These are phyloP conservation scores for Quillaja saponaria DNA, from an alignment of 306 rosid genomes.

Conservation along the genomic window DNA sequence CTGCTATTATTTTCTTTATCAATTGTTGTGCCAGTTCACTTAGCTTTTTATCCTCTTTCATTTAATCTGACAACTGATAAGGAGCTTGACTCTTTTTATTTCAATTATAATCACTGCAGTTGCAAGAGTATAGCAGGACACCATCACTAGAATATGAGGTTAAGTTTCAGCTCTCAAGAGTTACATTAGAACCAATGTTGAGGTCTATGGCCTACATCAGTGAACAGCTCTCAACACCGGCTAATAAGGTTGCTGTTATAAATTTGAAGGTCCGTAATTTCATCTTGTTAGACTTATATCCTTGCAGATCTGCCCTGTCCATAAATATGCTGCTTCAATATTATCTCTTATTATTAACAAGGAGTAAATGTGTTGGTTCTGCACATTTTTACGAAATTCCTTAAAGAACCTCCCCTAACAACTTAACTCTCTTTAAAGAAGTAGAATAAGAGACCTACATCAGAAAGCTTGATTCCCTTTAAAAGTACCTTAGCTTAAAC, in stretches of 20 bases:
- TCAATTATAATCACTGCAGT: constrained; percentile 48
- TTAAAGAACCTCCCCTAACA: not conserved
- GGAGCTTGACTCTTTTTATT: constrained; percentile 16
- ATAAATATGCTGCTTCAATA: constrained; percentile 1
- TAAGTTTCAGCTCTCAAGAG: constrained; percentile 82
- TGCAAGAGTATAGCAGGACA: constrained; percentile 75
- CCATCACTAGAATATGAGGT: constrained; percentile 83
- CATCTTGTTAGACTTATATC: constrained; percentile 7
- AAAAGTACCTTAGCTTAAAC: no score
- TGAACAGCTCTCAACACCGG: constrained; percentile 87
- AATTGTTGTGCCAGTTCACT: not conserved
- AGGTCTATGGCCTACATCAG: constrained; percentile 90
- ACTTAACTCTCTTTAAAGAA: no score
- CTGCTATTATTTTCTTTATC: not conserved
- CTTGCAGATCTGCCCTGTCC: constrained; percentile 14
- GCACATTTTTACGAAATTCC: constrained; percentile 4
- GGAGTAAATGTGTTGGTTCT: constrained; percentile 7
- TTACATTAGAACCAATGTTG: constrained; percentile 85
- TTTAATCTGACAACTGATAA: constrained; percentile 16
- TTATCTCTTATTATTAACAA: constrained; percentile 6
- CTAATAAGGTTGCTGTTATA: constrained; percentile 93
- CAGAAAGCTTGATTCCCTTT: no score
- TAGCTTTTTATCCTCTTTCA: constrained; percentile 14
- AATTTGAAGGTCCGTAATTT: constrained; percentile 66
- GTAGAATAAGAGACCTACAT: no score